Base-by-base conservation (phyloP, 257 asterid species). In the Fraxinus quadrangulata region DNA sequence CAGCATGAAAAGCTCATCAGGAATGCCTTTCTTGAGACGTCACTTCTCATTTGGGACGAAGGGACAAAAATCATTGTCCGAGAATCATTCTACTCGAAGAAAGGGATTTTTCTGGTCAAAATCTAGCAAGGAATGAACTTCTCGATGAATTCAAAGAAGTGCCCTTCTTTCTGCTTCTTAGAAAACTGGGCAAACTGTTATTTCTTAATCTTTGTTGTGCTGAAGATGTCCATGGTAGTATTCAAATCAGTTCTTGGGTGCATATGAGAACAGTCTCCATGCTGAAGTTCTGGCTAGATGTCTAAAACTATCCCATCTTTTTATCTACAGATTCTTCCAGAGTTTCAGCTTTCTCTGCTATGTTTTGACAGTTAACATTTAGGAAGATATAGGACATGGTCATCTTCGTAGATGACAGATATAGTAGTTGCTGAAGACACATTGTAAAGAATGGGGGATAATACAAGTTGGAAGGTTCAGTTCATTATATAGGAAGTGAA, bases 1-100 rank as follows among this genome's bases (percentile, higher is more conserved):
- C 75, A 92, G 94, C 87, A 73, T 85, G 93, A 90, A 87, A 80
- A 80, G 88, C 87, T 87, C 89, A 13, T 59, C 71, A 1, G 90
- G 90, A 31, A 90, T 79, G 86, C 92, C 97, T 5, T 94, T 92
- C 79, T 75, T 94, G 87, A 85, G 80, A 87, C 92, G 98, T 16
- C 97, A 89, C 82, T 90, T 92, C 74, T 94, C 96, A 0, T 91
- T 92, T 77, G 98, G 96, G 47, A 88, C 94, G 1, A 92, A 85
- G 78, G 86, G 86, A 3, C 81, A 76, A 33, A 87, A 83, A 82
- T 80, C 96, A 14, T 69, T 84, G 37, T 66, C 90, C 1, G 96
- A 88, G 75, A 86, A 45, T 77, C 83, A 81, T 70, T 80, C 92
- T 71, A 70, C 89, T 61, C 76, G 87, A 66, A 90, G 77, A 75